Base-by-base conservation (phyloP, 352 stramenopile species). In the Pythium volutum region DNA sequence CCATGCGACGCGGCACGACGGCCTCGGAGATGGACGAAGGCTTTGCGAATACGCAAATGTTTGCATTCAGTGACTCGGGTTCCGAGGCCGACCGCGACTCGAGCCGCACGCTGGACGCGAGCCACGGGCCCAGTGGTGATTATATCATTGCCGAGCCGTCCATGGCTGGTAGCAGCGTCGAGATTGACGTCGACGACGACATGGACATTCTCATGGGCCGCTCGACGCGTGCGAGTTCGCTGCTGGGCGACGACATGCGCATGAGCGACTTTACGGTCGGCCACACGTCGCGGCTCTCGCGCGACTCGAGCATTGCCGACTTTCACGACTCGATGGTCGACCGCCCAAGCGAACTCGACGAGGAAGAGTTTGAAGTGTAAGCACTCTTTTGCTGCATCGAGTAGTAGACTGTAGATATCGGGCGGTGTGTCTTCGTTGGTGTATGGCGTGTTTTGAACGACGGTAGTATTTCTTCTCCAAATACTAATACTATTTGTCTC, bases 301-400 rank as follows among this genome's bases (percentile, higher is more conserved):
- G n/a, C 36, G 50, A 38, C 31, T 69, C 62, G 18, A 64, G 62
- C 38, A 46, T 69, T 25, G 55, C 26, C 14, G 62, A 69, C 16
- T 61, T 69, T 38, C 62, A 69, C 55, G 62, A 69, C 42, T 57
- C 46, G 46, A 66, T 34, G 23, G 59, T 54, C n/a, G 48, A 54
- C 18, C 62, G 62, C 11, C 41, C 42, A 2, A 57, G 47, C 23
- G 55, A 64, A 25, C 54, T 64, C 15, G 50, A 58, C 22, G 46
- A 31, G 11, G 62, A 64, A 38, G 62, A 69, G 55, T 69, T 64
- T 31, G 62, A 69, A 31, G 61, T 68, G 15, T 68, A 68, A 51
- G 47, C 6, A 36, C 16, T 54, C n/a, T 45, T 20, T 3, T 6
- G 47, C 31, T 9, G 22, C 23, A 49, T 49, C 12, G 39, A 36